These are phyloP conservation scores for Eucalyptus pauciflora DNA, from an alignment of 345 rosid species.

Conservation along the genomic window DNA sequence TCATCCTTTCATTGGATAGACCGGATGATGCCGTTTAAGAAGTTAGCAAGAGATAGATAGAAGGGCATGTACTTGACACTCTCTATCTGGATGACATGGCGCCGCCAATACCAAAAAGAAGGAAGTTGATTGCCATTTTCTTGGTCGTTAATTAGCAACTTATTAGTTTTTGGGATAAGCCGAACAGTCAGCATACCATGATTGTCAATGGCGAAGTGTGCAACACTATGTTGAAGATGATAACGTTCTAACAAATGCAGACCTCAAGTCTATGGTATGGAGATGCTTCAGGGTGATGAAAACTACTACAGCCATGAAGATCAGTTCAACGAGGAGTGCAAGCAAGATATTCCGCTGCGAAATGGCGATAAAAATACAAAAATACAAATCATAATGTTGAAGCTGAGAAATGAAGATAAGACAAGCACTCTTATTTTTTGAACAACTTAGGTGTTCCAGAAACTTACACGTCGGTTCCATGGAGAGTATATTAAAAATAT, in stretches of 20 bases:
- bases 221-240: too few relatives aligned
- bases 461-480: constrained; percentile 13
- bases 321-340: constrained; percentile 17
- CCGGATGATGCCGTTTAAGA: too few relatives aligned
- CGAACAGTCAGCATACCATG: too few relatives aligned
- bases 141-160: too few relatives aligned
- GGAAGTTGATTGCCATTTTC: too few relatives aligned
- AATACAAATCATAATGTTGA: background rate
- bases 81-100: too few relatives aligned
- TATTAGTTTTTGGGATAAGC: too few relatives aligned
- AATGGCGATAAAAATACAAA: background rate
- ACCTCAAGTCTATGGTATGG: constrained; percentile 10
- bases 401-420: background rate
- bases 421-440: background rate
- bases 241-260: background rate
- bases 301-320: constrained; percentile 27
- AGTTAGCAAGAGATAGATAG: too few relatives aligned
- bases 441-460: background rate
- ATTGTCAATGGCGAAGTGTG: too few relatives aligned
- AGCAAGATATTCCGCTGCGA: constrained; percentile 13
- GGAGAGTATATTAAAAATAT: constrained; percentile 37
- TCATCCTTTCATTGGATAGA: too few relatives aligned
- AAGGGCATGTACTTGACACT: too few relatives aligned
- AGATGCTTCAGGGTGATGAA: constrained; percentile 11
- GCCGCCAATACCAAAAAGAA: too few relatives aligned